Conservation (phyloP, 306 rosid species). For the Castanospermum australe region DNA sequence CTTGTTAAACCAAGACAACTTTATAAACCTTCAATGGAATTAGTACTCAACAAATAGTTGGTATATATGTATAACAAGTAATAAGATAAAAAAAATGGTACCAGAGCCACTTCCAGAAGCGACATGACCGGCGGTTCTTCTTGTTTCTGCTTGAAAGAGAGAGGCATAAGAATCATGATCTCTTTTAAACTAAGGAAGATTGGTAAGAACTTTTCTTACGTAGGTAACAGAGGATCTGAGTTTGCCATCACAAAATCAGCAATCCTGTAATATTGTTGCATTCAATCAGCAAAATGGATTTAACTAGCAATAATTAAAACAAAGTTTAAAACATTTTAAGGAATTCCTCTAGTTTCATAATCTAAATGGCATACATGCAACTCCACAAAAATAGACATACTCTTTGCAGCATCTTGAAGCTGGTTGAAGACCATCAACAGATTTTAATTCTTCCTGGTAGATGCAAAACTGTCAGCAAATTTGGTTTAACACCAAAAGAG, state of each 20-base stretch:
- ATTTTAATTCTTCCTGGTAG: constrained; percentile 80
- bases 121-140: constrained; percentile 47
- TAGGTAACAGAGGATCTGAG: constrained; percentile 73
- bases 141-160: constrained; percentile 45
- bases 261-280: constrained; percentile 53
- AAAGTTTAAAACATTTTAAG: background rate
- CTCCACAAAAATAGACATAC: constrained; percentile 42
- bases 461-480: constrained; percentile 8
- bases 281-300: background rate
- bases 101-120: constrained; percentile 92
- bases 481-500: background rate
- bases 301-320: background rate
- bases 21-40: background rate
- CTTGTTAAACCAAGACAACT: background rate
- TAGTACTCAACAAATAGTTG: background rate
- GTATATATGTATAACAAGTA: background rate
- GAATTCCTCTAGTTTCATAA: background rate
- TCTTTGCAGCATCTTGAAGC: constrained; percentile 89
- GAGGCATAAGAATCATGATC: constrained; percentile 7
- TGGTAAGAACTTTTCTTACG: constrained; percentile 53
- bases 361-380: background rate
- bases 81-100: constrained; percentile 20
- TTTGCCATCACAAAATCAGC: constrained; percentile 62
- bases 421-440: constrained; percentile 65
- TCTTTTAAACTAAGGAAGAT: background rate